Evolutionary conservation across 2,329 filamentous ascomycete genomes (phyloP).

Genomic region (Ceratocystis destructans): DNA sequence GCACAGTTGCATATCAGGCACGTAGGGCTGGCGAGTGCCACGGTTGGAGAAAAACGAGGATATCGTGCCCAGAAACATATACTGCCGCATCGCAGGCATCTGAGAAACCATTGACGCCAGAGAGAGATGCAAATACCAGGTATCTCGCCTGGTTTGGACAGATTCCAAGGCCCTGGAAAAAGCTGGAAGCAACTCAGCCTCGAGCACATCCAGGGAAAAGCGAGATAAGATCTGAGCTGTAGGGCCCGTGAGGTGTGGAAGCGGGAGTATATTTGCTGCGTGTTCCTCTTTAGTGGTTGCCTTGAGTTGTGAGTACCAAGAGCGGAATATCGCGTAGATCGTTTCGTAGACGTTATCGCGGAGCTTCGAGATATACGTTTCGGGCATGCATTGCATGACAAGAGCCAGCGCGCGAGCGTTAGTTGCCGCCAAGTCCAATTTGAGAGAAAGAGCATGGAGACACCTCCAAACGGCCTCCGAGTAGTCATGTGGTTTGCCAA

Average conservation of each 20-base stretch:
- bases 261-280: conserved; percentile 11
- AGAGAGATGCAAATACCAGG: conserved; percentile 16
- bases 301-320: neutral
- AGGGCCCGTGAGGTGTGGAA: conserved; percentile 11
- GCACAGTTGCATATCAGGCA: conserved; percentile 20
- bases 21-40: neutral
- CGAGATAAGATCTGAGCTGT: conserved; percentile 12
- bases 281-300: neutral
- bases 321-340: neutral
- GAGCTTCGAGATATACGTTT: neutral
- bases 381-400: conserved; percentile 16
- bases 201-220: conserved; percentile 5
- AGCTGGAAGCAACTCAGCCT: neutral
- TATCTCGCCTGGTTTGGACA: neutral
- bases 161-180: neutral
- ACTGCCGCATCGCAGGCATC: conserved; percentile 18
- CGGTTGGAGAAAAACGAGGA: conserved; percentile 14
- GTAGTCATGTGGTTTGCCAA: conserved; percentile 11
- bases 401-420: conserved; percentile 5
- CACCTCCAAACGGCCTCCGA: conserved; percentile 15
- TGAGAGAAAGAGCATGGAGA: conserved; percentile 8
- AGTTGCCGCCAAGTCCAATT: conserved; percentile 14
- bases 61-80: conserved; percentile 20
- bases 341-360: neutral
- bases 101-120: conserved; percentile 21